Evolutionary conservation across 305 asterid species (phyloP).

Genomic region (Fraxinus nigra): DNA sequence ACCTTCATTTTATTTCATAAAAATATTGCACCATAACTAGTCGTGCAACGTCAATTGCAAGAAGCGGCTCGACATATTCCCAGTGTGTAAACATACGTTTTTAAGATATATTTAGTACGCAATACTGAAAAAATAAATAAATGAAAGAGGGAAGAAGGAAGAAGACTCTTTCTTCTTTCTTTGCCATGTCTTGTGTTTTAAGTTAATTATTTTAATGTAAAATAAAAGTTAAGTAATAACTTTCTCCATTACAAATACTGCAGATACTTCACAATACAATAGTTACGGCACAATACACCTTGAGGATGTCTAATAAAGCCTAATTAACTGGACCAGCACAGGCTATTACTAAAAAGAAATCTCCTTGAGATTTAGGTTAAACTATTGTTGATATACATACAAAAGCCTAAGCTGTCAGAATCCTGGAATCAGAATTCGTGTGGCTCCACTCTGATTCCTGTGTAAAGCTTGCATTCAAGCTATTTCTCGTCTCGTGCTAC

Average conservation of each 20-base stretch:
- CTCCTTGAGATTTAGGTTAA: neutral
- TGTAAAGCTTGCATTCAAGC: neutral
- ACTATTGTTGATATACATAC: neutral
- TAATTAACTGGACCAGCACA: neutral
- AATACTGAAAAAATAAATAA: too few species aligned
- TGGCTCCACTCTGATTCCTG: neutral
- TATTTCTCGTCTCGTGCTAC: neutral
- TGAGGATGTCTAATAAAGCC: neutral
- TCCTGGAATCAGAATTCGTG: neutral
- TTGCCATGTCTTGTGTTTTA: neutral
- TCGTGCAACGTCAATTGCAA: neutral
- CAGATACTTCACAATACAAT: neutral
- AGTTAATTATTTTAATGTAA: neutral
- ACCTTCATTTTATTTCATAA: neutral
- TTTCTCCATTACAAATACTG: neutral
- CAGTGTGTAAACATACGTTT: too few species aligned
- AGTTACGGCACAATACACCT: neutral
- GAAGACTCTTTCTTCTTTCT: neutral
- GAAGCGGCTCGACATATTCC: too few species aligned
- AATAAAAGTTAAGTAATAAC: neutral
- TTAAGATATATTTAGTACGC: neutral
- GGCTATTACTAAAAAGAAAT: neutral
- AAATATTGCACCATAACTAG: neutral
- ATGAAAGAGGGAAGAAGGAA: neutral
- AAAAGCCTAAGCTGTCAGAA: slow-evolving; percentile 15